Base-by-base conservation (phyloP, 2,329 filamentous ascomycete genomes). In the Fusarium domesticum region DNA sequence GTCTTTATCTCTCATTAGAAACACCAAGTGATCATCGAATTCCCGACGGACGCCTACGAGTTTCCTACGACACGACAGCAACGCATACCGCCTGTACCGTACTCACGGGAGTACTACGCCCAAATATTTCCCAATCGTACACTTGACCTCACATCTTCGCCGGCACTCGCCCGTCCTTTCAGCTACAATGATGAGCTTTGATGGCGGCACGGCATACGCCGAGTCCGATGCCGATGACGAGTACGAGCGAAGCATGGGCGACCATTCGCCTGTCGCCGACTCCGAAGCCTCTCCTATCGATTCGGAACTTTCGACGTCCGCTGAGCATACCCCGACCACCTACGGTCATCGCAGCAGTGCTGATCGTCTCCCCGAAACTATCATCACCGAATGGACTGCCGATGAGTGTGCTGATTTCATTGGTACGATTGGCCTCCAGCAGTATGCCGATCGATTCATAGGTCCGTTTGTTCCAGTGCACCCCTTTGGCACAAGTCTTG, bases 361-460 rank as follows among this genome's bases (percentile, higher is more conserved):
- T 62, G 83, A 86, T 65, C 73, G 78, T 42, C 74, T 87, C 54
- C 86, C 86, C 56, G 84, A 86, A 60, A 87, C 85, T 37, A 80
- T 86, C 62, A 87, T 92, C 57, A 83, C 83, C 23, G 84, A 89
- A 59, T 93, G 87, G 87, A 84, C 84, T 2, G 84, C 83, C 14
- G 89, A 95, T 47, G 89, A 97, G 70, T 91, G 88, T 69, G 89
- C 89, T 54, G 89, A 95, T 60, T 97, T 95, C 63, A 80, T 96
- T 56, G 78, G 82, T 43, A 83, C 82, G 49, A 79, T 96, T 59
- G 89, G 89, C 25, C 71, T 96, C 59, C 76, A 81, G 54, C 88
- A 95, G 65, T 96, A 96, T 70, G 83, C 86, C 45, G 84, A 90
- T 61, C 76, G 76, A 17, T 95, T 96, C 65, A 74, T 93, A 68